phyloP scores from a whole-genome alignment of 2,329 filamentous ascomycete species.

The Nannizziopsis arthrosporioides region DNA sequence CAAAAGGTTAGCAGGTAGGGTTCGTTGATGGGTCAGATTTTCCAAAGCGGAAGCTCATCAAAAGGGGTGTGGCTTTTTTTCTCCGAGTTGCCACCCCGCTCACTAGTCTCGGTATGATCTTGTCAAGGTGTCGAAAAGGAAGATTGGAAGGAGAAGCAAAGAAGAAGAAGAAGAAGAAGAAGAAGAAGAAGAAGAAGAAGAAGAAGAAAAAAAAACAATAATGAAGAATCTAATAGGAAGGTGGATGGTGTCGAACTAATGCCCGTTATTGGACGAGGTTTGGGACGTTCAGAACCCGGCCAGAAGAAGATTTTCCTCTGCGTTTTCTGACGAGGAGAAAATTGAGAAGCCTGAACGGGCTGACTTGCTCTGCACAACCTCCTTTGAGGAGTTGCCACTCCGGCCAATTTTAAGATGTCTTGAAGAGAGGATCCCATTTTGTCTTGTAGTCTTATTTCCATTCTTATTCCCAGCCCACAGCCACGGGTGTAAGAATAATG shows the following conservation, averaged over 20 bases:
- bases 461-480: too few relatives aligned
- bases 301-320: background rate
- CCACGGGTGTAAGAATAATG: background rate
- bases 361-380: too few relatives aligned
- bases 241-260: too few relatives aligned
- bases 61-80: background rate
- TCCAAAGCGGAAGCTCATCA: background rate
- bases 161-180: too few relatives aligned
- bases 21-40: conserved; percentile 11
- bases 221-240: too few relatives aligned
- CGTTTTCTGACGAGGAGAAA: background rate
- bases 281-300: background rate
- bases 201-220: too few relatives aligned
- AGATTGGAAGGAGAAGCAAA: too few relatives aligned
- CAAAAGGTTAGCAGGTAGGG: background rate
- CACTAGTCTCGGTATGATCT: too few relatives aligned
- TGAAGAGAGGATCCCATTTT: background rate
- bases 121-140: too few relatives aligned
- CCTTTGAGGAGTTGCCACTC: too few relatives aligned
- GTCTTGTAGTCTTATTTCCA: background rate
- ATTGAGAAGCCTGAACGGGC: background rate
- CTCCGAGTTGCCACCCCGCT: too few relatives aligned
- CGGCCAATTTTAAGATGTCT: background rate
- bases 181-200: too few relatives aligned
- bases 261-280: background rate